Evolutionary conservation across 1,139 yeast species (phyloP).

Genomic region (Yamadazyma jaroonii): DNA sequence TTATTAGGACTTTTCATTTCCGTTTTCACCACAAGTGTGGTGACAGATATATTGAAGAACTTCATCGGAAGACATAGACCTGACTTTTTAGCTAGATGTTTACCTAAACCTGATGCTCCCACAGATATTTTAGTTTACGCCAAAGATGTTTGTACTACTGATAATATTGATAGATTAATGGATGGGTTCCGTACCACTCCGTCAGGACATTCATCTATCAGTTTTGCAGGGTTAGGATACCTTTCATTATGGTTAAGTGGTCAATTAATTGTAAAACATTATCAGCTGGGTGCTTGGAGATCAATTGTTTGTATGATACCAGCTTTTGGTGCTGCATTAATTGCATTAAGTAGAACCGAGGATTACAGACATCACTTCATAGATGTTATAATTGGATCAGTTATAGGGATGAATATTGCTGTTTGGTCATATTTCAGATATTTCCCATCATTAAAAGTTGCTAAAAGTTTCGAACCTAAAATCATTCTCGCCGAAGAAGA

Average conservation of each 20-base stretch:
- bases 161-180: conserved; percentile 36
- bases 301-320: conserved; percentile 34
- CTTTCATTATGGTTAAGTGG: conserved; percentile 65
- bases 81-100: conserved; percentile 71
- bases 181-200: conserved; percentile 83
- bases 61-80: conserved; percentile 78
- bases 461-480: conserved; percentile 23
- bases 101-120: conserved; percentile 52
- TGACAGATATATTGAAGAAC: conserved; percentile 58
- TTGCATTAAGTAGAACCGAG: conserved; percentile 70
- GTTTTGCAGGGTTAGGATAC: conserved; percentile 66
- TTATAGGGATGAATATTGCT: conserved; percentile 44
- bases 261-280: conserved; percentile 42
- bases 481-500: conserved; percentile 12
- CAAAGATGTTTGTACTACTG: conserved; percentile 60
- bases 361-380: conserved; percentile 79
- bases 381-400: conserved; percentile 62
- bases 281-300: conserved; percentile 57
- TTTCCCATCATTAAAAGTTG: conserved; percentile 26
- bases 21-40: conserved; percentile 37
- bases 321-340: conserved; percentile 55
- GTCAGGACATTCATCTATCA: conserved; percentile 68
- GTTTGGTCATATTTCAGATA: conserved; percentile 39
- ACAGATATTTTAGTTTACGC: conserved; percentile 47
- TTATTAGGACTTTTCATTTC: conserved; percentile 39